These are phyloP conservation scores for Drechslerella dactyloides DNA, from an alignment of 2,329 filamentous ascomycete genomes.

Conservation along the genomic window DNA sequence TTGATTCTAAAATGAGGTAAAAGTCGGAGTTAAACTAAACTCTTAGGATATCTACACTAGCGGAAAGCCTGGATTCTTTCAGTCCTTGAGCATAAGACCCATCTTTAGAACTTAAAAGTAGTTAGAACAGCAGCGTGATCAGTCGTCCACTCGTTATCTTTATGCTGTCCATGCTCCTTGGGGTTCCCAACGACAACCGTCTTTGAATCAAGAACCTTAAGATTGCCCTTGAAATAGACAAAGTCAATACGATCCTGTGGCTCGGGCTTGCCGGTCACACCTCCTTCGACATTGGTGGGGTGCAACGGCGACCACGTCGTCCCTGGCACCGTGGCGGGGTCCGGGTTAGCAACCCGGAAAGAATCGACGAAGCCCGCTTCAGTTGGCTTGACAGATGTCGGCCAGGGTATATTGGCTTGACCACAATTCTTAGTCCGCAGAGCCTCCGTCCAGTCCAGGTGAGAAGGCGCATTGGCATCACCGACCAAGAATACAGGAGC, in stretches of 20 bases:
- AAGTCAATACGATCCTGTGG: slow-evolving; percentile 60
- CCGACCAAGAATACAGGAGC: slow-evolving; percentile 59
- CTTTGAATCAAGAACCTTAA: slow-evolving; percentile 57
- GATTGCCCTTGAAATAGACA: slow-evolving; percentile 58
- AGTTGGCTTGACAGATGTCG: slow-evolving; percentile 57
- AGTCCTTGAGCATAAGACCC: neutral
- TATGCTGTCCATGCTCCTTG: slow-evolving; percentile 55
- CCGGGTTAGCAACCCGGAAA: slow-evolving; percentile 58
- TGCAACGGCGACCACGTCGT: slow-evolving; percentile 60
- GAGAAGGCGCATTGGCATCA: slow-evolving; percentile 61
- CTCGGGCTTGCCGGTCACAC: slow-evolving; percentile 55
- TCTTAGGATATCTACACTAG: too few species aligned
- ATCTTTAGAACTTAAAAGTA: neutral
- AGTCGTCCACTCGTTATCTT: slow-evolving; percentile 59
- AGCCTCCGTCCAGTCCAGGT: slow-evolving; percentile 59
- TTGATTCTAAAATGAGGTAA: too few species aligned
- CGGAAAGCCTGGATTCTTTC: too few species aligned
- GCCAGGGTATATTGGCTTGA: slow-evolving; percentile 57
- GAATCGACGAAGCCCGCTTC: slow-evolving; percentile 59
- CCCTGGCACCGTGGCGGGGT: slow-evolving; percentile 57
- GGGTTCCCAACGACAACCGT: slow-evolving; percentile 57
- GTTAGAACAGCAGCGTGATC: slow-evolving; percentile 56
- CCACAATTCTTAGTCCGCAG: slow-evolving; percentile 58
- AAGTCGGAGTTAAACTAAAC: too few species aligned
- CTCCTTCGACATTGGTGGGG: slow-evolving; percentile 54